Evolutionary conservation across 176 grass and related monocot genomes (phyloP).

Genomic region (Rhipidocladum racemiflorum): DNA sequence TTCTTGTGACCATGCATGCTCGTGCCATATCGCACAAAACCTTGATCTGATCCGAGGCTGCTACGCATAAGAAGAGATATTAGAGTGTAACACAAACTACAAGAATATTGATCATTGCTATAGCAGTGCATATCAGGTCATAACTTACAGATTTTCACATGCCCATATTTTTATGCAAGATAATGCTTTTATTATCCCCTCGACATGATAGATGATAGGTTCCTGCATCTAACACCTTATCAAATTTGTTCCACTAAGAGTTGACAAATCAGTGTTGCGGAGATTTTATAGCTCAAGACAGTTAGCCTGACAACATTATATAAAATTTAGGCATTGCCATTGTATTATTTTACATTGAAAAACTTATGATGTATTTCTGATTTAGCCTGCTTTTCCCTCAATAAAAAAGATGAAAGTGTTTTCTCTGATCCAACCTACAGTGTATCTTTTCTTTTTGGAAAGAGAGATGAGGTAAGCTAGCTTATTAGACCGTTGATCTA

Average conservation of each 20-base stretch:
- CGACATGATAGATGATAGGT: background rate
- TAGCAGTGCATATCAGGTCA: background rate
- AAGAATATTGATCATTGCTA: background rate
- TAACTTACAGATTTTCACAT: background rate
- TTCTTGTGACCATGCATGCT: too few species aligned
- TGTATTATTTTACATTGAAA: background rate
- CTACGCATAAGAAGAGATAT: too few species aligned
- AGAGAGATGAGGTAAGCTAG: constrained; percentile 92
- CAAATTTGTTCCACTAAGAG: constrained; percentile 7
- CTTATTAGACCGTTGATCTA: background rate
- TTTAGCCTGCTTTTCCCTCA: background rate
- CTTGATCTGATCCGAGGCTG: too few species aligned
- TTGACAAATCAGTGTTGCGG: background rate
- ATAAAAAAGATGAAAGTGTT: constrained; percentile 89
- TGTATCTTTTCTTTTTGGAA: constrained; percentile 85
- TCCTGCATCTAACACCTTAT: background rate
- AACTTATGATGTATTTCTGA: background rate
- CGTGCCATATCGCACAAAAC: too few species aligned
- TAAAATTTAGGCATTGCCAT: background rate
- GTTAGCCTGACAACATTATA: background rate
- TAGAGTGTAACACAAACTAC: too few species aligned
- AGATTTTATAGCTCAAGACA: background rate
- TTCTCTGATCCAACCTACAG: constrained; percentile 83
- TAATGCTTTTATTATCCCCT: constrained; percentile 6
- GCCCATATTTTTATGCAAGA: background rate